Conservation (phyloP, 2,329 filamentous ascomycete genomes). For the Sclerotiophoma versabilis region DNA sequence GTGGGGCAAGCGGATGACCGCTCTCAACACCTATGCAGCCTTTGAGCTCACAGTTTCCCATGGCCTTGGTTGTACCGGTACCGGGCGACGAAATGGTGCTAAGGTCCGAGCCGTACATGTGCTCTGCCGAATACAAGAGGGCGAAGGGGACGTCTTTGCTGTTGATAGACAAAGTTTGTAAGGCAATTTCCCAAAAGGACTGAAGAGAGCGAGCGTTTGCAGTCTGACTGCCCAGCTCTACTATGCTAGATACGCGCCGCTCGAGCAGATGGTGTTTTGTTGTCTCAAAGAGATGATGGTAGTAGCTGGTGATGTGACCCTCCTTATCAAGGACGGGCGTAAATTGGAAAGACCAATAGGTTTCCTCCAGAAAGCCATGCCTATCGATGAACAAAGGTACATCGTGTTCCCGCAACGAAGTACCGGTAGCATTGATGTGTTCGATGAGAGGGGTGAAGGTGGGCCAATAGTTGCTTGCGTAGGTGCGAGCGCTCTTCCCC, state of each 20-base stretch:
- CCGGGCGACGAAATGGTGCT: constrained; percentile 26
- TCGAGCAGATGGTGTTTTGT: constrained; percentile 59
- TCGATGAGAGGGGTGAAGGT: constrained; percentile 31
- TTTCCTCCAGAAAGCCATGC: constrained; percentile 74
- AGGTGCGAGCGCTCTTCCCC: constrained; percentile 65
- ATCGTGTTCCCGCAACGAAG: constrained; percentile 60
- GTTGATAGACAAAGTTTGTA: constrained; percentile 72
- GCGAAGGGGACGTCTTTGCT: constrained; percentile 56
- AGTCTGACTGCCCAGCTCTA: constrained; percentile 74
- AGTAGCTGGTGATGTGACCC: constrained; percentile 73
- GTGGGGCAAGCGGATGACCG: constrained; percentile 36
- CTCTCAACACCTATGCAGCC: constrained; percentile 34
- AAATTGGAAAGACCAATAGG: constrained; percentile 80
- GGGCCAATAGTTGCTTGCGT: constrained; percentile 69
- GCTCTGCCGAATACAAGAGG: constrained; percentile 33
- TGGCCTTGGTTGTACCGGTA: constrained; percentile 2
- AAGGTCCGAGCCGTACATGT: constrained; percentile 19
- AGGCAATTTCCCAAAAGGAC: constrained; percentile 73
- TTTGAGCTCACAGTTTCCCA: constrained; percentile 31
- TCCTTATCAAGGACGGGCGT: constrained; percentile 74
- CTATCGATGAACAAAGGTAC: constrained; percentile 74
- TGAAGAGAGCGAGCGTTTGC: constrained; percentile 71
- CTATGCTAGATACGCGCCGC: constrained; percentile 54
- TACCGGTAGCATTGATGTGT: constrained; percentile 31
- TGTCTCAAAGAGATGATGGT: constrained; percentile 79